Evolutionary conservation across 495 filamentous ascomycete species (phyloP).

Genomic region (Usnea hakonensis): DNA sequence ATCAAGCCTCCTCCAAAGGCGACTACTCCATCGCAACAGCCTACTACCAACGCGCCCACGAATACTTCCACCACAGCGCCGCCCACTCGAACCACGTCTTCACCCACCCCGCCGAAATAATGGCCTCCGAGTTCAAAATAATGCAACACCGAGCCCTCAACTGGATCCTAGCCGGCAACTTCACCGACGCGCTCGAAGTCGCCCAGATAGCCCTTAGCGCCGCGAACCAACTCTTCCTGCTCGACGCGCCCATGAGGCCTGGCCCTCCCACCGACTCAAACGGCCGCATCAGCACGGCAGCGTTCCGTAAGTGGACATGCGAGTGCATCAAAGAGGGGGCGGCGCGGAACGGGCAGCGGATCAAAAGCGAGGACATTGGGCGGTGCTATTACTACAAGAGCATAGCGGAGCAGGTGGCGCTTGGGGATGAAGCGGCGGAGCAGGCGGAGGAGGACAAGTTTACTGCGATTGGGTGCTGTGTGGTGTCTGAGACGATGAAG

Average conservation of each 20-base stretch:
- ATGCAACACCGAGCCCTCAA: slow-evolving; percentile 8
- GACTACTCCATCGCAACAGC: background rate
- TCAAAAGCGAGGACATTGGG: slow-evolving; percentile 11
- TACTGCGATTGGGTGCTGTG: slow-evolving; percentile 12
- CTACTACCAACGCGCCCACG: background rate
- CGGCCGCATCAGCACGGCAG: background rate
- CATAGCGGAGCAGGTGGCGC: background rate
- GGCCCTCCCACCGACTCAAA: background rate
- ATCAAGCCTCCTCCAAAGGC: background rate
- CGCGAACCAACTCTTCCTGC: slow-evolving; percentile 2
- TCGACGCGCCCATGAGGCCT: background rate
- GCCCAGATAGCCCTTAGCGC: slow-evolving; percentile 1
- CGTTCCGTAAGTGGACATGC: slow-evolving; percentile 4
- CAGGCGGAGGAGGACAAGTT: slow-evolving; percentile 12
- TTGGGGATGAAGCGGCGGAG: slow-evolving; percentile 3
- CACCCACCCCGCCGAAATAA: background rate
- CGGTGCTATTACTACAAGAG: slow-evolving; percentile 13
- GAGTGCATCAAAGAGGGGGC: slow-evolving; percentile 7
- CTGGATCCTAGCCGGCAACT: background rate
- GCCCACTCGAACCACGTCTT: background rate
- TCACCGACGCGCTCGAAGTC: background rate
- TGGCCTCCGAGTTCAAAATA: slow-evolving; percentile 5
- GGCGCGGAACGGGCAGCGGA: slow-evolving; percentile 5
- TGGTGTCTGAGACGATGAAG: slow-evolving; percentile 1
- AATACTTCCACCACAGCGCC: slow-evolving; percentile 9